Base-by-base conservation (phyloP, 1,284 basidiomycete species). In the Ganoderma sinense region DNA sequence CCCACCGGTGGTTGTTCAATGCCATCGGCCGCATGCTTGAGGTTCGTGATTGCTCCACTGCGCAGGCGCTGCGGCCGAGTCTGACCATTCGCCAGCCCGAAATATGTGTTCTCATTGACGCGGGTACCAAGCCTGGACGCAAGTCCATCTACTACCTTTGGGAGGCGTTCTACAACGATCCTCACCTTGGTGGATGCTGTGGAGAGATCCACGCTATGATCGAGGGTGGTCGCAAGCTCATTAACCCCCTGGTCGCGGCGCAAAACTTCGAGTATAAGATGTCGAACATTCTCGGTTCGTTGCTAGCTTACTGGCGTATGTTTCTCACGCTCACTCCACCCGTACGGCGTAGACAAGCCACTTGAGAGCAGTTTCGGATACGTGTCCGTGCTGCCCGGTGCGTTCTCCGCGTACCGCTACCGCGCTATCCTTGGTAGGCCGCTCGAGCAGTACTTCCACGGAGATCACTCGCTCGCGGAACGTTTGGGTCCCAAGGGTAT, bases 221-320 rank as follows among this genome's bases (percentile, higher is more conserved):
- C 77, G 90, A 96, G 79, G 93, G 93, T 40, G 97, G 97, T 36
- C 92, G 85, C 81, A 97, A 98, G 79, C 88, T 99, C 43, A 79
- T 99, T 71, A 99, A 99, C 77, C 97, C 97, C 16, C 86, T 99
- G 59, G 91, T 97, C 40, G 96, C 96, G 13, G 95, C 96, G 31
- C 97, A 99, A 81, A 99, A 99, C 82, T 99, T 99, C 77, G 97
- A 99, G 83, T 99, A 99, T 85, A 98, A 96, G 84, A 97, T 97
- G 94, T 96, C 94, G 48, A 97, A 97, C 81, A 97, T 98, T 76
- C 85, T 97, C 33, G 94, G 94, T 89, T 81, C 75, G 82, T 73
- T 26, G n/a, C 62, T n/a, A 14, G 20, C 11, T 36, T 20, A 43
- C 40, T 23, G 26, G 68, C 7, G 40, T 23, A 56, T 31, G 51